These are phyloP conservation scores for Pyropia haitanensis DNA, from an alignment of 23 red algal species.

Conservation along the genomic window DNA sequence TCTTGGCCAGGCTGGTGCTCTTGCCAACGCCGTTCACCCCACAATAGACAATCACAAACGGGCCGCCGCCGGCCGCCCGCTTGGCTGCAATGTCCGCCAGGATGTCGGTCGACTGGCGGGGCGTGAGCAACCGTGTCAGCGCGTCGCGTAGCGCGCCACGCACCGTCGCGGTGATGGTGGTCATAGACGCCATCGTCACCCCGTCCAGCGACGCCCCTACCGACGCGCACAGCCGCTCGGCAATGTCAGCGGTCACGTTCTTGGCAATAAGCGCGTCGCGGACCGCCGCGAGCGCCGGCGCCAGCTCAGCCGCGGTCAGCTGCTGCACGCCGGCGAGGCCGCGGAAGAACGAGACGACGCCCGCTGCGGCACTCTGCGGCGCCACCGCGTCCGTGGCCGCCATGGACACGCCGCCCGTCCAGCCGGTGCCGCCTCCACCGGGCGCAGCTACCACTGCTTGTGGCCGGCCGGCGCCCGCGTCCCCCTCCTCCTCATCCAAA, in stretches of 20 bases:
- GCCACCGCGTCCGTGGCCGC: background rate
- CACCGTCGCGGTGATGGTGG: slow-evolving; percentile 39
- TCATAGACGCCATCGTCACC: slow-evolving; percentile 30
- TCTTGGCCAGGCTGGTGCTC: slow-evolving; percentile 87
- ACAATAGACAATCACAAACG: slow-evolving; percentile 86
- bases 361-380: background rate
- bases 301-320: slow-evolving; percentile 47
- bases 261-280: slow-evolving; percentile 54
- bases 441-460: background rate
- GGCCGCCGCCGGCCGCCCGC: slow-evolving; percentile 14
- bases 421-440: slow-evolving; percentile 11
- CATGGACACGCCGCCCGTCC: background rate
- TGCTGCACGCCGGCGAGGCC: slow-evolving; percentile 39
- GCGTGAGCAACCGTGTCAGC: slow-evolving; percentile 60
- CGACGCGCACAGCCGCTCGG: slow-evolving; percentile 70
- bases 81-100: slow-evolving; percentile 49
- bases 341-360: slow-evolving; percentile 53
- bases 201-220: slow-evolving; percentile 58
- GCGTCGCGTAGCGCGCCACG: slow-evolving; percentile 65
- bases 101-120: slow-evolving; percentile 48
- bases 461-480: background rate
- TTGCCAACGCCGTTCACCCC: slow-evolving; percentile 99
- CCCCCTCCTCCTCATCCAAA: slow-evolving; percentile 13
- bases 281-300: slow-evolving; percentile 53
- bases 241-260: slow-evolving; percentile 87